Conservation (phyloP, 1,139 yeast genomes). For the Blastobotrys proliferans region DNA sequence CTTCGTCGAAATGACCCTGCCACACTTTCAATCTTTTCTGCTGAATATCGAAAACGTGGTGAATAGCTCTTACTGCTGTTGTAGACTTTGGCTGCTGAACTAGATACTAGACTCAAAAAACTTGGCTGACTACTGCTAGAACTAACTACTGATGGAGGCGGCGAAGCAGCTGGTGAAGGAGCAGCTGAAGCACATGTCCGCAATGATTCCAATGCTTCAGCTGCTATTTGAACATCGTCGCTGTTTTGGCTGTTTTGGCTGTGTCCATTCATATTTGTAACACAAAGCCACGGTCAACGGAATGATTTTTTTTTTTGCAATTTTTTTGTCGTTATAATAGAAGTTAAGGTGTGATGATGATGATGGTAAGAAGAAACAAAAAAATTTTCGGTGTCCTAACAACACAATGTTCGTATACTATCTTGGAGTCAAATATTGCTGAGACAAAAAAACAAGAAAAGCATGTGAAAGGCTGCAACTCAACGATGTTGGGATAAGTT, state of each 20-base stretch:
- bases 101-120: slow-evolving; percentile 34
- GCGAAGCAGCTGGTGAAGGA: slow-evolving; percentile 12
- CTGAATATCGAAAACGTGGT: slow-evolving; percentile 59
- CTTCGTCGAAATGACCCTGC: slow-evolving; percentile 36
- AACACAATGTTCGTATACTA: no score
- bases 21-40: slow-evolving; percentile 61
- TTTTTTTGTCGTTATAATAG: no score
- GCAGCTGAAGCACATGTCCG: slow-evolving; percentile 12
- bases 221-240: slow-evolving; percentile 17
- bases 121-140: not conserved
- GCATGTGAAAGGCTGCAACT: no score
- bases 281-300: no score
- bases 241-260: not conserved
- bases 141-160: slow-evolving; percentile 2
- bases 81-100: slow-evolving; percentile 57
- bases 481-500: no score
- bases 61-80: slow-evolving; percentile 54
- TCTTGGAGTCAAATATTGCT: no score
- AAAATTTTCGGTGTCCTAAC: no score
- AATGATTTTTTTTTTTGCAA: no score
- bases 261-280: no score
- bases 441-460: no score
- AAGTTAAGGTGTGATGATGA: no score
- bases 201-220: slow-evolving; percentile 15
- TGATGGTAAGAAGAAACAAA: no score